Evolutionary conservation across 2,329 filamentous ascomycete species (phyloP).

Genomic region (Hirsutella minnesotensis): DNA sequence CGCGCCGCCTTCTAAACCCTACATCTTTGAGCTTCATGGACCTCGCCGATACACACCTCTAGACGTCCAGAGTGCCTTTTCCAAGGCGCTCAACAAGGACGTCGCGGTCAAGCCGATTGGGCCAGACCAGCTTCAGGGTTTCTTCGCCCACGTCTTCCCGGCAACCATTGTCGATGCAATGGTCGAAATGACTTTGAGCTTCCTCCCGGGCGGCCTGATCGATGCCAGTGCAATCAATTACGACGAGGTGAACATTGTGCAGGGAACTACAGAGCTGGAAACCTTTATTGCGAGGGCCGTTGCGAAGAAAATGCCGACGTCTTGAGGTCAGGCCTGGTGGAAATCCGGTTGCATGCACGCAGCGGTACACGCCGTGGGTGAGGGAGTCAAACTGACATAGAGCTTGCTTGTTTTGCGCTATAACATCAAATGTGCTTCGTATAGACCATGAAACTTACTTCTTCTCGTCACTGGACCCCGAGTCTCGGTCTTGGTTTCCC

Average conservation of each 20-base stretch:
- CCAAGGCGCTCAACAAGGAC: conserved; percentile 11
- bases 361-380: no score
- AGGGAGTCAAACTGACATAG: no score
- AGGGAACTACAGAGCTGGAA: conserved; percentile 9
- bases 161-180: conserved; percentile 11
- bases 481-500: no score
- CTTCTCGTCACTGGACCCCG: no score
- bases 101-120: conserved; percentile 16
- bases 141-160: conserved; percentile 12
- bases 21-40: conserved; percentile 19
- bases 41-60: conserved; percentile 15
- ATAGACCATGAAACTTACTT: no score
- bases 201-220: conserved; percentile 15
- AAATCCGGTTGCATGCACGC: no score
- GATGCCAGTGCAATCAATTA: conserved; percentile 6
- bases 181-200: conserved; percentile 17
- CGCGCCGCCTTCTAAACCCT: conserved; percentile 10
- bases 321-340: no score
- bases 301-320: no score
- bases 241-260: conserved; percentile 8
- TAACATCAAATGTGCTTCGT: no score
- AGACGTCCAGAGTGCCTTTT: conserved; percentile 17
- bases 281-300: no score
- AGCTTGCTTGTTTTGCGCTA: no score
- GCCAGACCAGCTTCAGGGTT: conserved; percentile 9